Evolutionary conservation across 1,139 yeast species (phyloP), one percentile per base, ranked within the genome.

Genomic region (Taiozyma sp.): DNA sequence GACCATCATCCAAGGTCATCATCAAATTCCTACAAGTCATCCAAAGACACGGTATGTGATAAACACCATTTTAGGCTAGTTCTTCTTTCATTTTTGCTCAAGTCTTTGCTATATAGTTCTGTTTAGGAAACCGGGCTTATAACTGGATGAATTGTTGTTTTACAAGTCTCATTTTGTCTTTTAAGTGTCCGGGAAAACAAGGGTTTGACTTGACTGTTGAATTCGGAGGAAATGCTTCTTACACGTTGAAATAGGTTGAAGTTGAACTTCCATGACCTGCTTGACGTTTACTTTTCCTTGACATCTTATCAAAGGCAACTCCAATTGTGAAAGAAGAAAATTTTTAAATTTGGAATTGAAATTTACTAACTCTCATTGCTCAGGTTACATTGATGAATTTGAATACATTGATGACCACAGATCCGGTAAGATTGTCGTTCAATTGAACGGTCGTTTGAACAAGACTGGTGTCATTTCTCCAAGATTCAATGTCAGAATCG

Each of bases 401-500:
- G 98, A 92, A 81, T 90, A 86, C 81, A 92, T 92, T 68, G 98
- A 92, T 72, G 98, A 92, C 81, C 98, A 92, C 89, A 89, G 98
- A 84, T 87, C 97, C 48, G 98, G 98, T 69, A 92, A 92, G 81
- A 88, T 92, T 65, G 98, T 93, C 57, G 90, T 92, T 65, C 97
- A 90, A 79, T 82, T 92, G 68, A 92, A 89, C 80, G 98, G 98
- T 74, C 90, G 98, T 82, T 83, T 92, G 71, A 92, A 92, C 91
- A 92, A 92, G 80, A 90, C 96, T 76, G 98, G 98, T 80, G 98
- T 92, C 61, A 91, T 92, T 71, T 88, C 96, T 57, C 98, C 98
- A 77, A 90, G 98, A 81, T 92, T 90, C 81, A 92, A 92, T 80
- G 93, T 92, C 70, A 87, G 90, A 78, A 84, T 92, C 62, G 84